A percentile compares a stretch with the other conserved stretches of the same genome.
Evolutionary conservation across 2,329 filamentous ascomycete species (phyloP).

Genomic region (Monosporascus sp.): DNA sequence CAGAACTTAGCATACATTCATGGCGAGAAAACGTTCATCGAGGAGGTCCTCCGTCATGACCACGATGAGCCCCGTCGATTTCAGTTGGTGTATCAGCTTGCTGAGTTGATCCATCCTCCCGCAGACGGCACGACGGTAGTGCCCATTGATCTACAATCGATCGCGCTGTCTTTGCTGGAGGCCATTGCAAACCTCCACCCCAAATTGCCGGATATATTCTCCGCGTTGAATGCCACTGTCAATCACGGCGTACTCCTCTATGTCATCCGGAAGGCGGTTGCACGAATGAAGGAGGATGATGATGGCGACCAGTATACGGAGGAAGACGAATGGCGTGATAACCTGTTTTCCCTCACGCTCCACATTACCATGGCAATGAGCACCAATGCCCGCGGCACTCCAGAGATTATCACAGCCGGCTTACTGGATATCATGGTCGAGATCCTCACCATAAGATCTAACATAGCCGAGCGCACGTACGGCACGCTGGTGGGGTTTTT

Average conservation of each 20-base stretch:
- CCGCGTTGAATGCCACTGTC: conserved; percentile 90
- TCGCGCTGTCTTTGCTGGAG: conserved; percentile 76
- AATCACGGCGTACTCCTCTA: conserved; percentile 95
- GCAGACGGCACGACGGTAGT: conserved; percentile 62
- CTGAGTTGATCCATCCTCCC: conserved; percentile 83
- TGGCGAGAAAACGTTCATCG: conserved; percentile 73
- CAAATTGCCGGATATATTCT: conserved; percentile 75
- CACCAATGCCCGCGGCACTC: conserved; percentile 29
- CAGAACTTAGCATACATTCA: conserved; percentile 90
- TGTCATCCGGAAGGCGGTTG: conserved; percentile 83
- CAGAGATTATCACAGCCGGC: conserved; percentile 82
- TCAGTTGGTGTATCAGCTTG: conserved; percentile 87
- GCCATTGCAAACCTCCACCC: conserved; percentile 75
- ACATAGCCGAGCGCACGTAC: conserved; percentile 76
- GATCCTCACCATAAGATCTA: conserved; percentile 76
- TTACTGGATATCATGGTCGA: conserved; percentile 88
- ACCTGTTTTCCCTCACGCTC: conserved; percentile 80
- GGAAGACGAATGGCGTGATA: conserved; percentile 83
- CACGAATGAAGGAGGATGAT: conserved; percentile 63
- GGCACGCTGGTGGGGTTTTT: conserved; percentile 81
- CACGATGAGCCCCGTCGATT: conserved; percentile 82
- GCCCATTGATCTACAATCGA: conserved; percentile 73
- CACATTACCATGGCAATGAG: conserved; percentile 70
- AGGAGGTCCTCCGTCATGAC: conserved; percentile 82
- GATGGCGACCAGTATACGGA: conserved; percentile 57